Base-by-base conservation (phyloP, 2,329 filamentous ascomycete species). In the Cladorrhinum sp. region DNA sequence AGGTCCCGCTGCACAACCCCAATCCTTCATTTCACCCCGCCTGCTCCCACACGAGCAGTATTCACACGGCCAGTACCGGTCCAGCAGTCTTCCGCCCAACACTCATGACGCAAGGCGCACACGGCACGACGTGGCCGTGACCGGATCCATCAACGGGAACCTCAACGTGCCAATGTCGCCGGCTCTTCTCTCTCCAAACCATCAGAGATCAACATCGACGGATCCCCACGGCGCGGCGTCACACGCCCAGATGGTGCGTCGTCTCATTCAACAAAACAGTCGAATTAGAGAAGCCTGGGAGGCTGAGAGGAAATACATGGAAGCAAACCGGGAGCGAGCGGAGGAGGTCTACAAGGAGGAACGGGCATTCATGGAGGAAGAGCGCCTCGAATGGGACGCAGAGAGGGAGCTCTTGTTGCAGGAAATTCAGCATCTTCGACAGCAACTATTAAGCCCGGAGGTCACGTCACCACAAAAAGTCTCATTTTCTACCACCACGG, bases 301-400 rank as follows among this genome's bases (percentile, higher is more conserved):
- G 66, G 78, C 79, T 9, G 82, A 85, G 68, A 78, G 82, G 33
- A 79, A 77, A 55, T 77, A 83, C 59, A 73, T 84, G 59, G 81
- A 84, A 67, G 80, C 80, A 6, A 82, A 80, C 63, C 78, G 82
- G 10, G 77, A 77, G 51, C 78, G 80, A 14, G 81, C 79, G 3
- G 82, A 84, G 65, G 79, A 82, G 67, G 78, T 84, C n/a, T 83
- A 83, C 66, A 78, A 78, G 63, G 80, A 83, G 65, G 81, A 84
- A 67, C 78, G 80, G 7, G 73, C 73, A 55, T 75, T 83, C 59
- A 83, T 84, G 78, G 80, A 83, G 56, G 78, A 81, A 42, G 78
- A 82, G 62, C 75, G 79, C 18, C 69, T 75, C 16, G 69, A 74
- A 12, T 83, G 81, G 81, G 71, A 78, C 21, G 70, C 71, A 14